Evolutionary conservation across 1,284 basidiomycete genomes (phyloP).

Genomic region (Trichosporon coremiiforme): DNA sequence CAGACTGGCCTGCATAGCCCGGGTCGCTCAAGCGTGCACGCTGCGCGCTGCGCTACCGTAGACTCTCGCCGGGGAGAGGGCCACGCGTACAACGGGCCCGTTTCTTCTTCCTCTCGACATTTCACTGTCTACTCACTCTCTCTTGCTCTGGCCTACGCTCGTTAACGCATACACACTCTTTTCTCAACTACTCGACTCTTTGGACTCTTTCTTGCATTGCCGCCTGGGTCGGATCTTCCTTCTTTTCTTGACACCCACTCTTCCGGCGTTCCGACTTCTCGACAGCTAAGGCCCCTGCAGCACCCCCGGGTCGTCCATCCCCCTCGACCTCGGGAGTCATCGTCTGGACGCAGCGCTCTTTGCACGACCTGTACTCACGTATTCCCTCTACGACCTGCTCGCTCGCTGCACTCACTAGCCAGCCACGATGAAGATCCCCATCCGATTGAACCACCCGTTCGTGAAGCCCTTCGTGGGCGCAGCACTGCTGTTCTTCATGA

Average conservation of each 20-base stretch:
- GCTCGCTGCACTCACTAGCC: background rate
- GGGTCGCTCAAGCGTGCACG: background rate
- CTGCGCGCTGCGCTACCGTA: background rate
- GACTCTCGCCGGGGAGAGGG: too few species aligned
- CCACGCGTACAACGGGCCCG: background rate
- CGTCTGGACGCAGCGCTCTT: too few species aligned
- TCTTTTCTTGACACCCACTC: background rate
- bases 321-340: background rate
- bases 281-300: background rate
- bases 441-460: constrained; percentile 22
- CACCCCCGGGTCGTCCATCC: background rate
- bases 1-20: background rate
- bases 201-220: background rate
- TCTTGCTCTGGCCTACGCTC: background rate
- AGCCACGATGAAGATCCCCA: constrained; percentile 19
- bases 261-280: background rate
- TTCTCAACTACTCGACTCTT: background rate
- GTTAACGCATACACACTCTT: background rate
- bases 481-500: constrained; percentile 25
- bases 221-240: background rate
- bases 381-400: background rate
- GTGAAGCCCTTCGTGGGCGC: constrained; percentile 28
- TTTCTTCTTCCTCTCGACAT: background rate
- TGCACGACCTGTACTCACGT: too few species aligned
- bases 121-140: background rate